Evolutionary conservation across 2,329 filamentous ascomycete species (phyloP).

Genomic region (Penicillium palitans): DNA sequence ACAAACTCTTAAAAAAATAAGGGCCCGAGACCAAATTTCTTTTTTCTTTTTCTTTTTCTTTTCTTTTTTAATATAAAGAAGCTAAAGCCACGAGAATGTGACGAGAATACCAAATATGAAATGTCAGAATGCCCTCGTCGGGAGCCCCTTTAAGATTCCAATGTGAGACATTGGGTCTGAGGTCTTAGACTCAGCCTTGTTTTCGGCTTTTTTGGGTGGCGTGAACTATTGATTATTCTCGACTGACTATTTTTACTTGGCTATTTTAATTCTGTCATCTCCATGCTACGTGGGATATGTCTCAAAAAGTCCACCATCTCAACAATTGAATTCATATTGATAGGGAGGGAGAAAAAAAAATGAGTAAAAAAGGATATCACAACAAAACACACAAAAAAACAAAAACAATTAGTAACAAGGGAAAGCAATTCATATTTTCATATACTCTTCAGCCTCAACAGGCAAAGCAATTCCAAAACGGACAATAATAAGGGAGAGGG

Average conservation of each 20-base stretch:
- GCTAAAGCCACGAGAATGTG: not conserved
- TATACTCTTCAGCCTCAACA: conserved; percentile 4
- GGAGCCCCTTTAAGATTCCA: not conserved
- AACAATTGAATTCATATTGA: conserved; percentile 6
- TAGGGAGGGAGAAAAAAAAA: not conserved
- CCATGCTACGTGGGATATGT: not conserved
- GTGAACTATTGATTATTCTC: not conserved
- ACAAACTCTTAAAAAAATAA: not conserved
- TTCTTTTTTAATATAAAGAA: not conserved
- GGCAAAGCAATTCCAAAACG: not conserved
- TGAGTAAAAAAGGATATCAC: conserved; percentile 20
- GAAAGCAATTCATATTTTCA: conserved; percentile 11
- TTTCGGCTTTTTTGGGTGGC: not conserved
- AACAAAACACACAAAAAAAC: conserved; percentile 10
- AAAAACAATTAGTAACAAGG: not conserved
- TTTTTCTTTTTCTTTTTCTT: not conserved
- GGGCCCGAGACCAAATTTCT: not conserved
- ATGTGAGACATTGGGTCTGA: not conserved
- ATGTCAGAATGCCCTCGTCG: not conserved
- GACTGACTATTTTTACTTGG: not conserved
- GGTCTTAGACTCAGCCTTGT: not conserved
- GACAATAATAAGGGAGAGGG: not conserved
- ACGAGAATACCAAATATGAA: not conserved
- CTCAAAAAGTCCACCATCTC: not conserved
- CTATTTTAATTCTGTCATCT: not conserved